Conservation (phyloP, 148 eudicot species). For the Fagopyrum tataricum region DNA sequence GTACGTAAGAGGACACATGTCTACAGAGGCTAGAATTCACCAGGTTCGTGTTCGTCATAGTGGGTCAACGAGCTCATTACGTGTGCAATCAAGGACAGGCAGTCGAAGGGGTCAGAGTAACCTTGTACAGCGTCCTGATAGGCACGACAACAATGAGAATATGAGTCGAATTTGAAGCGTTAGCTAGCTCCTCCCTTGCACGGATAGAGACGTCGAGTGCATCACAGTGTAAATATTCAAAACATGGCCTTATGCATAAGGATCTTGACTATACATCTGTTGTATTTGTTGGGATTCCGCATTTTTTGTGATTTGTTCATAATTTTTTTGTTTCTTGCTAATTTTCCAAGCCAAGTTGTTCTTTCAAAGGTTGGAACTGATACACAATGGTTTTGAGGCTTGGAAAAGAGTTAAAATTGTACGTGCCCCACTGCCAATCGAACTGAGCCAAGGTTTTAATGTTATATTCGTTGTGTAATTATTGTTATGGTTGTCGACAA, state of each 20-base stretch:
- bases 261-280: conserved; percentile 4
- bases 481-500: too few relatives aligned
- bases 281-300: conserved; percentile 11
- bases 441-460: background rate
- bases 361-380: background rate
- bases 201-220: background rate
- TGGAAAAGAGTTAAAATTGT: background rate
- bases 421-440: background rate
- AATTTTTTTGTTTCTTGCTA: background rate
- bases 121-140: conserved; percentile 27
- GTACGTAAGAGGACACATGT: conserved; percentile 35
- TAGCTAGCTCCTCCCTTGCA: background rate
- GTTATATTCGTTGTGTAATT: background rate
- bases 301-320: background rate
- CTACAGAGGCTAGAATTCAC: conserved; percentile 41
- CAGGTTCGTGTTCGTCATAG: conserved; percentile 47
- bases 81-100: conserved; percentile 35
- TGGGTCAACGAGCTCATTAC: conserved; percentile 45
- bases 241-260: background rate
- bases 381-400: background rate
- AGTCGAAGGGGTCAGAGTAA: conserved; percentile 29
- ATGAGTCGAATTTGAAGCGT: conserved; percentile 25
- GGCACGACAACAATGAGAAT: conserved; percentile 27
- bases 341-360: background rate
- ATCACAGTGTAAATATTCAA: background rate